phyloP scores from a whole-genome alignment of 805 yeast species.

The Soucietia sequanensis region DNA sequence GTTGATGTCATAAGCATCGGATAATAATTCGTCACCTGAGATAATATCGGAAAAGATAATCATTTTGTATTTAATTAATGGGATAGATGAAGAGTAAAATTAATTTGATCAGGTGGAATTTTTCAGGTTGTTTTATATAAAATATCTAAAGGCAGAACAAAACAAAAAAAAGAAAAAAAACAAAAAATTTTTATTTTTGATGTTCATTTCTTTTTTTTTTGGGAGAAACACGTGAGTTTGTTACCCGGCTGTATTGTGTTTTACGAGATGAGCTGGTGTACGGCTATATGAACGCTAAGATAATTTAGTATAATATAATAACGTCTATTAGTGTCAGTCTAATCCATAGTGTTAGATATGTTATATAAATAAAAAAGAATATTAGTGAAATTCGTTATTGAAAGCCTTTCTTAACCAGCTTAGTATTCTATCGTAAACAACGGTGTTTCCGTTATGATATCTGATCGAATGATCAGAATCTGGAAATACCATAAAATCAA shows the following conservation, averaged over 20 bases:
- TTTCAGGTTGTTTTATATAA: background rate
- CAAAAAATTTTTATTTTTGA: no score
- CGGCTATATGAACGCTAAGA: background rate
- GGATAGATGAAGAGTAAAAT: background rate
- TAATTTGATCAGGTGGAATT: constrained; percentile 1
- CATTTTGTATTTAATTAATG: constrained; percentile 25
- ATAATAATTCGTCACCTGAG: constrained; percentile 93
- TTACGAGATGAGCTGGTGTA: constrained; percentile 1
- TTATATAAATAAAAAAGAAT: no score
- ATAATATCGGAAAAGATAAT: constrained; percentile 64
- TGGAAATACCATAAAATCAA: constrained; percentile 75
- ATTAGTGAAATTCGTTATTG: constrained; percentile 14
- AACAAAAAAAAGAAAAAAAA: constrained; percentile 2
- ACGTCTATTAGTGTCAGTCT: no score
- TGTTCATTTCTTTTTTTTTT: no score
- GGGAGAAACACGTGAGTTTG: no score
- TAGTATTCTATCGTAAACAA: constrained; percentile 55
- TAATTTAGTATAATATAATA: no score
- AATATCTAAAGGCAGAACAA: background rate
- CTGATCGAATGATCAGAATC: constrained; percentile 75
- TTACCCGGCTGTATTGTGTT: no score
- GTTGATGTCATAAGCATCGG: constrained; percentile 93
- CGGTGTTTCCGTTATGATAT: constrained; percentile 69
- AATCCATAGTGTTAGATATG: no score
- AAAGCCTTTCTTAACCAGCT: constrained; percentile 17